These are phyloP conservation scores for Strobilomyces dryophilus DNA, from an alignment of 768 basidiomycete species.

Conservation along the genomic window DNA sequence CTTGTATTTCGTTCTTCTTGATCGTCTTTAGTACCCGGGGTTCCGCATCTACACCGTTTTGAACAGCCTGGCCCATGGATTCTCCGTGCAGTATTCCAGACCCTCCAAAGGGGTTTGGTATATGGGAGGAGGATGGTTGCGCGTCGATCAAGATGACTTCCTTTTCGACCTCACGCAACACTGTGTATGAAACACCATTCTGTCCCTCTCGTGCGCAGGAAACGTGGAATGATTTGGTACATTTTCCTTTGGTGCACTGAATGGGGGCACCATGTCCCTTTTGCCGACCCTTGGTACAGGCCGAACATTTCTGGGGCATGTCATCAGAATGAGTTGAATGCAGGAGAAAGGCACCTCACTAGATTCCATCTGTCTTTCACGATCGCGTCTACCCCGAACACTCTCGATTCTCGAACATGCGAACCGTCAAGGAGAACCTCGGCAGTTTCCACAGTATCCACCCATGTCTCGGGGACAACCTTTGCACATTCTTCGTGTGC, in stretches of 20 bases:
- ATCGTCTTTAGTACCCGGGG: constrained; percentile 56
- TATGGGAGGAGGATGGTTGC: constrained; percentile 9
- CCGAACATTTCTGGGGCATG: constrained; percentile 77
- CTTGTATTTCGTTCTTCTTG: constrained; percentile 68
- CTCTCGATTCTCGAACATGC: constrained; percentile 42
- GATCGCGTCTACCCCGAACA: constrained; percentile 85
- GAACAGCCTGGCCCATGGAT: not conserved
- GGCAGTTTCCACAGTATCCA: constrained; percentile 58
- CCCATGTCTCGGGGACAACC: constrained; percentile 89
- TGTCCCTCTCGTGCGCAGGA: constrained; percentile 69
- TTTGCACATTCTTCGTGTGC: constrained; percentile 80
- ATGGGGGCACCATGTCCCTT: constrained; percentile 79
- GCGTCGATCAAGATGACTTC: constrained; percentile 66
- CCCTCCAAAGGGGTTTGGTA: constrained; percentile 1
- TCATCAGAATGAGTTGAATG: not conserved
- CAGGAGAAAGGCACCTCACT: constrained; percentile 43
- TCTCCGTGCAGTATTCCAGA: not conserved
- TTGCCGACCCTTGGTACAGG: constrained; percentile 64
- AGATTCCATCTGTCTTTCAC: constrained; percentile 91
- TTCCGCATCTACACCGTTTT: constrained; percentile 6
- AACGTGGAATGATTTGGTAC: constrained; percentile 89
- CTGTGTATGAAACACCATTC: constrained; percentile 52
- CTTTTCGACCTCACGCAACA: constrained; percentile 73
- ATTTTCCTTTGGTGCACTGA: constrained; percentile 94
- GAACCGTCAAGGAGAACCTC: constrained; percentile 30